phyloP scores from a whole-genome alignment of 768 basidiomycete species.

The Leccinum olivaceopallidum region DNA sequence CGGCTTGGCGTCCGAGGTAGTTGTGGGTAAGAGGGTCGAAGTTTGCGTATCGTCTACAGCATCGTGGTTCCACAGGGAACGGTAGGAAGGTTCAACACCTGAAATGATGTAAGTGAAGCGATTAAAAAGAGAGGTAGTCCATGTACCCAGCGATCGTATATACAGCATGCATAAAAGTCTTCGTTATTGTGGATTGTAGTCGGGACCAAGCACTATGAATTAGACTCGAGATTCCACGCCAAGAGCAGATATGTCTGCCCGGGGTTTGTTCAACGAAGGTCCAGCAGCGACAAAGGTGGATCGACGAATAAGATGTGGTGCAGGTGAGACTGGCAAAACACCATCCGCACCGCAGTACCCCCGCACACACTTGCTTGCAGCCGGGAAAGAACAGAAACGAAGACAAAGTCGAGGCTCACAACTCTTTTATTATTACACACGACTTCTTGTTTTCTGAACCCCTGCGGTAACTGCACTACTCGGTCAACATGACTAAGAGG shows the following conservation, averaged over 20 bases:
- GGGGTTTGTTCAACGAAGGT: slow-evolving; percentile 61
- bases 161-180: slow-evolving; percentile 15
- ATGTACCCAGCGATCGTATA: slow-evolving; percentile 20
- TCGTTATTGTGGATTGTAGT: slow-evolving; percentile 30
- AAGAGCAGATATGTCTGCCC: slow-evolving; percentile 58
- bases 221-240: slow-evolving; percentile 59
- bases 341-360: too few species aligned
- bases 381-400: too few species aligned
- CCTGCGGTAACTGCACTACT: too few species aligned
- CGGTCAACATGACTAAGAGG: too few species aligned
- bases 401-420: too few species aligned
- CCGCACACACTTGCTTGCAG: too few species aligned
- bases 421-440: too few species aligned
- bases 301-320: slow-evolving; percentile 70
- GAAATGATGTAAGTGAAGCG: slow-evolving; percentile 4
- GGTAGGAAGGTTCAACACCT: slow-evolving; percentile 27
- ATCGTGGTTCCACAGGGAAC: slow-evolving; percentile 43
- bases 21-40: slow-evolving; percentile 7
- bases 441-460: too few species aligned
- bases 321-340: slow-evolving; percentile 46
- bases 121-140: slow-evolving; percentile 2
- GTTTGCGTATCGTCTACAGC: slow-evolving; percentile 26
- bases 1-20: not conserved
- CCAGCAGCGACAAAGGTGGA: slow-evolving; percentile 81
- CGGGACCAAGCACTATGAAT: slow-evolving; percentile 40